phyloP scores from a whole-genome alignment of 108 stramenopile genomes.

The Skeletonema marinoi region DNA sequence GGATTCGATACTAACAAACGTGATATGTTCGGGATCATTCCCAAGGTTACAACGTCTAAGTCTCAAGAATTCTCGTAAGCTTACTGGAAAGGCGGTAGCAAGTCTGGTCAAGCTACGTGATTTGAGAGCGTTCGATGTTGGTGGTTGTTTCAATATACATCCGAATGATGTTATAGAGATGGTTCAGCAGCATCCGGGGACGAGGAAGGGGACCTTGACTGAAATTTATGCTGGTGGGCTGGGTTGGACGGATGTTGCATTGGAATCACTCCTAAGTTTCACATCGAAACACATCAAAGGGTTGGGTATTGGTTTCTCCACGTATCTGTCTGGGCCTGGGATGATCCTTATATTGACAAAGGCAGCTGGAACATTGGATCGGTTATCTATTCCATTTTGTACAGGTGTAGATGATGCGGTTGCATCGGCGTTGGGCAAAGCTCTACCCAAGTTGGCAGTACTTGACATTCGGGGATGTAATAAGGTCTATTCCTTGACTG shows the following conservation, averaged over 20 bases:
- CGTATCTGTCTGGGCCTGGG: constrained; percentile 50
- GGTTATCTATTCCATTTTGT: constrained; percentile 76
- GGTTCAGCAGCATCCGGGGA: constrained; percentile 25
- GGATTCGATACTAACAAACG: constrained; percentile 49
- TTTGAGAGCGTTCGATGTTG: constrained; percentile 66
- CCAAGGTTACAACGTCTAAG: constrained; percentile 59
- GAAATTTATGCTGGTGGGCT: constrained; percentile 79
- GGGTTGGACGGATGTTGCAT: constrained; percentile 70
- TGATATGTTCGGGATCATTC: constrained; percentile 32
- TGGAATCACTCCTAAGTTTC: constrained; percentile 46
- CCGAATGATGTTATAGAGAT: constrained; percentile 53
- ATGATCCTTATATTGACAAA: constrained; percentile 51
- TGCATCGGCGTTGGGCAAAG: constrained; percentile 65
- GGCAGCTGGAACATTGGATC: constrained; percentile 39
- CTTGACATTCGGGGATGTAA: constrained; percentile 82
- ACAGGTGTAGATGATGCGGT: constrained; percentile 73
- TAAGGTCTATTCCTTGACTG: constrained; percentile 59
- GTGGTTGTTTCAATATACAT: constrained; percentile 71
- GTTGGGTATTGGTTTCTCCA: constrained; percentile 70
- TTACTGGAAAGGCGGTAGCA: constrained; percentile 53
- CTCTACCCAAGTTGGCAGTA: constrained; percentile 51
- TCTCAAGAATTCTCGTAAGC: constrained; percentile 79
- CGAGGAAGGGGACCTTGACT: constrained; percentile 18
- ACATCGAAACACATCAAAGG: constrained; percentile 49
- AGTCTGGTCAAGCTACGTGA: constrained; percentile 30